Evolutionary conservation across 441 rosid species (phyloP).

Genomic region (Corymbia calophylla): DNA sequence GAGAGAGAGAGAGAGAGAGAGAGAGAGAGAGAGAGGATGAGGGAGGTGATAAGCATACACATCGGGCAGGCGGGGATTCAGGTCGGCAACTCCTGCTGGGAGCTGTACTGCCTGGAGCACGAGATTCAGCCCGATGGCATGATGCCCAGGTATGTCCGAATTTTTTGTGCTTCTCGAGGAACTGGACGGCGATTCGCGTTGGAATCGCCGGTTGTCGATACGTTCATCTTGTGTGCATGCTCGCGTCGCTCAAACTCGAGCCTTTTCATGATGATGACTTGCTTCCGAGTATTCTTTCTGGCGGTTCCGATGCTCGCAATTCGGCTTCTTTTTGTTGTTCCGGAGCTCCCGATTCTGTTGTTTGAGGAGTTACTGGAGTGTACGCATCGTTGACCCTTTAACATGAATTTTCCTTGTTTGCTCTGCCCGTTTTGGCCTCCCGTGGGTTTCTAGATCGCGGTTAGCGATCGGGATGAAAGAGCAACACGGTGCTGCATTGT

Average conservation of each 20-base stretch:
- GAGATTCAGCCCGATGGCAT: slow-evolving; percentile 69
- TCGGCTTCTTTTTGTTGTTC: not conserved
- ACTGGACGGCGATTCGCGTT: not conserved
- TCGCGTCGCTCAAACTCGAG: not conserved
- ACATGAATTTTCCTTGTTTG: not conserved
- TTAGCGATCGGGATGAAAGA: not conserved
- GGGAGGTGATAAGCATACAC: slow-evolving; percentile 69
- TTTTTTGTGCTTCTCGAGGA: not conserved
- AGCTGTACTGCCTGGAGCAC: slow-evolving; percentile 75
- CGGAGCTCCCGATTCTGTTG: not conserved
- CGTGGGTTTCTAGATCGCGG: not conserved
- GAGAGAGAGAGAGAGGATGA: slow-evolving; percentile 27
- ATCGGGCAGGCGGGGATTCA: slow-evolving; percentile 83
- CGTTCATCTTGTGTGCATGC: not conserved
- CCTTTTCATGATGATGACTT: not conserved
- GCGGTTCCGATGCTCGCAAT: not conserved
- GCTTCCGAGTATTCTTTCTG: not conserved
- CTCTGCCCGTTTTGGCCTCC: not conserved
- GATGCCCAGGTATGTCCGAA: slow-evolving; percentile 52
- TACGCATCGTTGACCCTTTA: not conserved
- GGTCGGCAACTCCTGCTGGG: slow-evolving; percentile 80
- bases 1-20: not conserved
- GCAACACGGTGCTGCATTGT: not conserved
- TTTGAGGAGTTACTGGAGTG: not conserved
- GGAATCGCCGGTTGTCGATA: not conserved